phyloP scores from a whole-genome alignment of 2,329 filamentous ascomycete genomes.

The Trichoderma simmonsii region DNA sequence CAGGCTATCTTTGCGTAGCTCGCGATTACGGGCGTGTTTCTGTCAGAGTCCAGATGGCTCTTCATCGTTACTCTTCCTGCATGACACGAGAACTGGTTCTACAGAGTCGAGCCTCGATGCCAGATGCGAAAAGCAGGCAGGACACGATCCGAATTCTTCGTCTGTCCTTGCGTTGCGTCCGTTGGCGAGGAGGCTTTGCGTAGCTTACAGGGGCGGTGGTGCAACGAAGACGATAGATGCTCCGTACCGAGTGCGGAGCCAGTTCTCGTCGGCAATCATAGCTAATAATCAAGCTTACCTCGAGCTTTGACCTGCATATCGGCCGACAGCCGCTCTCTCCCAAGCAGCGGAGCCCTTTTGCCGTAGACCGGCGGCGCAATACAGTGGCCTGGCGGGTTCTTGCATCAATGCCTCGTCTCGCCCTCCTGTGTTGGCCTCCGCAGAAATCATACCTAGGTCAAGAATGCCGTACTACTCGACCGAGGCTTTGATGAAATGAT shows the following conservation, averaged over 20 bases:
- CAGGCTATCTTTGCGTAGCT: background rate
- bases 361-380: background rate
- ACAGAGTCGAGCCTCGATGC: background rate
- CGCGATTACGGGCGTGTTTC: too few species aligned
- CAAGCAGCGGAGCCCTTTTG: background rate
- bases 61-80: background rate
- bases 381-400: background rate
- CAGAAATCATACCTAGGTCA: background rate
- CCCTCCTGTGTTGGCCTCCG: background rate
- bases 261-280: background rate
- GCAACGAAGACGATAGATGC: background rate
- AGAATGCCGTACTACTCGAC: background rate
- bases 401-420: background rate
- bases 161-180: background rate
- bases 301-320: background rate
- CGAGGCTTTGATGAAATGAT: background rate
- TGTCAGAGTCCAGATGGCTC: too few species aligned
- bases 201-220: background rate
- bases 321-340: background rate
- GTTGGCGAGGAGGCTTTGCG: background rate
- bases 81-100: background rate
- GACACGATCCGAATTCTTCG: background rate
- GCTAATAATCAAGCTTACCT: slow-evolving; percentile 12
- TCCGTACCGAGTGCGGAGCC: background rate
- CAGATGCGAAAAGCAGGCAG: background rate